A percentile compares a stretch with the other conserved stretches of the same genome.
Evolutionary conservation across 192 early-diverging fungal genomes (phyloP).

Genomic region (Podochytrium sp.): DNA sequence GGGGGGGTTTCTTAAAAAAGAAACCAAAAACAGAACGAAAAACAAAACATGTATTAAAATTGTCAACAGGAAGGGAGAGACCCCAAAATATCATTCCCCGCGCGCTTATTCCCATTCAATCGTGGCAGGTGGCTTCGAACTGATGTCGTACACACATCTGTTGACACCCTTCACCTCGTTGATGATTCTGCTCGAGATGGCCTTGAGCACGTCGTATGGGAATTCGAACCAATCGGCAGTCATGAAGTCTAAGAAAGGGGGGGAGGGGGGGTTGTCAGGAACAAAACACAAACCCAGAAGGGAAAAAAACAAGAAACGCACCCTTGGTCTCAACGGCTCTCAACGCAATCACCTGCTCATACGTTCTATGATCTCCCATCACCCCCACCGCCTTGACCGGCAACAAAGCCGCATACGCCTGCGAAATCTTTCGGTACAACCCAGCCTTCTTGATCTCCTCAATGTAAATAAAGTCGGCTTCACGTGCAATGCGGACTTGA

Average conservation of each 20-base stretch:
- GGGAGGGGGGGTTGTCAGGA: neutral
- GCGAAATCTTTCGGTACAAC: conserved; percentile 94
- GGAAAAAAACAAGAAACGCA: neutral
- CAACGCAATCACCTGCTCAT: conserved; percentile 98
- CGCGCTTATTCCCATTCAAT: conserved; percentile 94
- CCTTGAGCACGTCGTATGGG: conserved; percentile 86
- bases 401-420: conserved; percentile 95
- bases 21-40: neutral
- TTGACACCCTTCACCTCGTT: conserved; percentile 99
- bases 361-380: conserved; percentile 99
- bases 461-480: conserved; percentile 97
- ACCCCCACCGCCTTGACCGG: conserved; percentile 97
- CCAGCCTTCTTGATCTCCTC: conserved; percentile 98
- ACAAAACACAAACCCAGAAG: neutral
- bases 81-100: too few species aligned
- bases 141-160: conserved; percentile 95
- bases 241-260: conserved; percentile 78
- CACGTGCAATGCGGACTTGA: conserved; percentile 94
- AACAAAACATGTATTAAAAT: neutral
- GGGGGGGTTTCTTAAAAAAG: too few species aligned
- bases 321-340: conserved; percentile 92
- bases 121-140: conserved; percentile 96
- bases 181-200: conserved; percentile 93
- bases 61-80: too few species aligned
- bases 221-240: conserved; percentile 94